Evolutionary conservation across 495 filamentous ascomycete genomes (phyloP), one percentile per base, ranked within the genome.

Genomic region (Copromyces sp.): DNA sequence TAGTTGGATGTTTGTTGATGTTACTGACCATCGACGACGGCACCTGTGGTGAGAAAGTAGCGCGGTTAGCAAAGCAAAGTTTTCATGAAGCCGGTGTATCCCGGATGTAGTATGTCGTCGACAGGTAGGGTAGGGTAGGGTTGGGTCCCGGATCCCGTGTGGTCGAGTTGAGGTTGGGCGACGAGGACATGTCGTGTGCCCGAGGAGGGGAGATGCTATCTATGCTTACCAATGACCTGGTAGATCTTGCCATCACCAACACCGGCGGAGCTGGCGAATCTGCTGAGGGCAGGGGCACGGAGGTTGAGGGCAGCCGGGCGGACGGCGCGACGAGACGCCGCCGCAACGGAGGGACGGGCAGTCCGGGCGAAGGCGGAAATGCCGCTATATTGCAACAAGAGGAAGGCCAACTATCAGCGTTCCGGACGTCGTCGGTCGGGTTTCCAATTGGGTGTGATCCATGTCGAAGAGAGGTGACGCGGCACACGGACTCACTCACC

Each of bases 341-440:
- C 84, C 82, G 88, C 87, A 83, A 89, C 88, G 80, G 90, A 88
- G 81, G 91, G 89, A 86, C 88, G 90, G 83, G 89, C 86, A 86
- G 90, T 87, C 87, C 90, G 89, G 87, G 90, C 88, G 84, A 93
- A 89, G 86, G 90, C 90, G 86, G 90, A 90, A 83, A 93, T 88
- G 87, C 90, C 90, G 89, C 90, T 93, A 84, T 83, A 74, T 61
- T 20, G 39, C 32, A 61, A 70, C 74, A 73, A 81, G 74, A 73
- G 70, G 80, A 81, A 75, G 70, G 68, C 71, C 78, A 68, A 70
- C 72, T 74, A 81, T 84, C 79, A 85, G 83, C 77, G 32, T 78
- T 65, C 53, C 29, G 53, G 53, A 65, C 53, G 53, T 65, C 53
- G 24, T 29, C 8, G 39, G 39, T 61, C 24, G 53, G 29, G 12